phyloP scores from a whole-genome alignment of 2,329 filamentous ascomycete species.

The Phaeosphaeria sp. region DNA sequence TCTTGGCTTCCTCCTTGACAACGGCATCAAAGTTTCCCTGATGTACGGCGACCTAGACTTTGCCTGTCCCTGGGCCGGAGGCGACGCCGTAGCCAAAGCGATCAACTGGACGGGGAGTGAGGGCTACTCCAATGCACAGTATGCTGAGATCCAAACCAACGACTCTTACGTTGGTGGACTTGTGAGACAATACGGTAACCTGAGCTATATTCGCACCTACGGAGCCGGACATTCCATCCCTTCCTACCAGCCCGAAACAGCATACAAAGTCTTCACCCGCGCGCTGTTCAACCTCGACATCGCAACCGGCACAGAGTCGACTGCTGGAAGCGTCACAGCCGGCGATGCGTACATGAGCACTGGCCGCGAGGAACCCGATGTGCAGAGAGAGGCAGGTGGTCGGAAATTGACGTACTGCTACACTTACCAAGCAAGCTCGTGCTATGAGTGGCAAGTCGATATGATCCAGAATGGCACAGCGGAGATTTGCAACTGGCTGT shows the following conservation, averaged over 20 bases:
- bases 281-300: constrained; percentile 55
- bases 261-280: constrained; percentile 59
- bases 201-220: constrained; percentile 49
- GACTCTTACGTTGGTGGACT: constrained; percentile 53
- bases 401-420: constrained; percentile 22
- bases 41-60: constrained; percentile 43
- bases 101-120: constrained; percentile 47
- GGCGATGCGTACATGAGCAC: constrained; percentile 16
- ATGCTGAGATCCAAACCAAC: constrained; percentile 45
- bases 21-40: constrained; percentile 27
- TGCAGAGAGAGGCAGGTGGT: constrained; percentile 14
- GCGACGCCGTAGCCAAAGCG: constrained; percentile 47
- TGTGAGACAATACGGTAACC: constrained; percentile 46
- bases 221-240: constrained; percentile 52
- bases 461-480: constrained; percentile 18
- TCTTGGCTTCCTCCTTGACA: constrained; percentile 59
- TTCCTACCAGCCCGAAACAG: constrained; percentile 54
- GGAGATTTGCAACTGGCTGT: constrained; percentile 24
- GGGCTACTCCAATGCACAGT: constrained; percentile 35
- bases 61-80: constrained; percentile 42
- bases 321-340: constrained; percentile 1
- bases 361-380: constrained; percentile 18
- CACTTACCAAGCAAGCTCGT: constrained; percentile 20
- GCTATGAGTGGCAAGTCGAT: constrained; percentile 19
- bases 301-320: constrained; percentile 49